These are phyloP conservation scores for Metschnikowia lochheadii DNA, from an alignment of 805 yeast species.

Conservation along the genomic window DNA sequence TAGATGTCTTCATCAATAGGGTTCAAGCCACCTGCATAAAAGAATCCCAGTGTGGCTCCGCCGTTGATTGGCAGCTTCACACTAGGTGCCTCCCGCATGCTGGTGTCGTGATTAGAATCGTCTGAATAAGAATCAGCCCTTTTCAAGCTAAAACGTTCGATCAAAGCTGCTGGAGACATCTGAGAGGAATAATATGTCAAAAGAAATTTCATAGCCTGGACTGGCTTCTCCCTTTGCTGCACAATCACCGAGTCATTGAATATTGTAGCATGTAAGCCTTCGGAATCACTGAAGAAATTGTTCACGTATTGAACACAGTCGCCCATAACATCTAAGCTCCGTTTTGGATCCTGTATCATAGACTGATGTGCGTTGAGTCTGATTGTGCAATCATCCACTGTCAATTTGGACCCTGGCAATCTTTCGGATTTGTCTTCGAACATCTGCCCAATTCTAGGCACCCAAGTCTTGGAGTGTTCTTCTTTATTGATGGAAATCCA, in stretches of 20 bases:
- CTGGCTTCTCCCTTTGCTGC: slow-evolving; percentile 57
- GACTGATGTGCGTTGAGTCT: slow-evolving; percentile 72
- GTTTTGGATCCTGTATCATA: slow-evolving; percentile 54
- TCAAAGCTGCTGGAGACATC: slow-evolving; percentile 16
- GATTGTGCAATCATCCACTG: slow-evolving; percentile 71
- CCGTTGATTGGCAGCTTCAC: slow-evolving; percentile 9
- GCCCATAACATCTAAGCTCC: slow-evolving; percentile 68
- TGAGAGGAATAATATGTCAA: slow-evolving; percentile 31
- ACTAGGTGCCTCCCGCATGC: background rate
- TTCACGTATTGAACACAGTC: slow-evolving; percentile 83
- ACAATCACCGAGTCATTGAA: slow-evolving; percentile 67
- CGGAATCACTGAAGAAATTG: slow-evolving; percentile 53
- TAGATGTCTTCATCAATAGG: slow-evolving; percentile 68
- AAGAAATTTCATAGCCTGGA: slow-evolving; percentile 54
- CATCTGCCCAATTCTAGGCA: slow-evolving; percentile 51
- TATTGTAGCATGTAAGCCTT: slow-evolving; percentile 67
- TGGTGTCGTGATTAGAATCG: background rate
- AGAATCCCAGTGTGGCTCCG: slow-evolving; percentile 13
- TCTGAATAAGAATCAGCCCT: slow-evolving; percentile 14
- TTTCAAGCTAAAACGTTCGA: slow-evolving; percentile 25
- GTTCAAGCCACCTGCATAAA: slow-evolving; percentile 63
- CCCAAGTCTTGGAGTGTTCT: slow-evolving; percentile 48
- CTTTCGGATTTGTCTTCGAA: slow-evolving; percentile 65
- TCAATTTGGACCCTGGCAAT: slow-evolving; percentile 71
- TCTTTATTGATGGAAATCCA: slow-evolving; percentile 66